Evolutionary conservation across 495 filamentous ascomycete species (phyloP), one percentile per base, ranked within the genome.

Genomic region (Aspergillus panamensis): DNA sequence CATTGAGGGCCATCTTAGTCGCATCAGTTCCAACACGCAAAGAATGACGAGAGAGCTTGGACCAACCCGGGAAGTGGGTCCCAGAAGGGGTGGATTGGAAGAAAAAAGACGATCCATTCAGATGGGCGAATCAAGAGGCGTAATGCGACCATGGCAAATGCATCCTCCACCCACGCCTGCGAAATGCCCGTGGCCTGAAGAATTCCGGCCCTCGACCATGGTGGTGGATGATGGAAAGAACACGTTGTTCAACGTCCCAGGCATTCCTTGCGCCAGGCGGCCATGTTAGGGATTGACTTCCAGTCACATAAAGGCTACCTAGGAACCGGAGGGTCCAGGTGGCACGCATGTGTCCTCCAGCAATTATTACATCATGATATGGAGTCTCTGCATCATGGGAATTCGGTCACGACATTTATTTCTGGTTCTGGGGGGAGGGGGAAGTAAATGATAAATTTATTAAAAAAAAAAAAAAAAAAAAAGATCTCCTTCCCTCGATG

Each of bases 21-120:
- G 35, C 10, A 0, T 12, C n/a, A n/a, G n/a, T n/a, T n/a, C 25
- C 25, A 25, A 5, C 25, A 2, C 5, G 25, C 25, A 25, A 25
- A 25, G 2, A 25, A 25, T 25, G 25, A 25, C 25, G 25, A 25
- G 25, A 25, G 25, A 59, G 62, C 55, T 65, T 58, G 48, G 59
- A 54, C 62, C 61, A 63, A 21, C 61, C 61, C 61, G 62, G 62
- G 48, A 65, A 62, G 62, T 65, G 62, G 62, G 59, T 53, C 62
- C 51, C 53, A 57, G 45, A 44, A 17, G 49, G 33, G 48, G 39
- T 48, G 17, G 53, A 25, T 25, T 25, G 25, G 25, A 25, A 25
- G 16, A 37, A 37, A 37, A n/a, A 21, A 53, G 55, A 39, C 48
- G 61, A 60, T 63, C 60, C 60, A 51, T 20, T 8, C 19, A 3